These are phyloP conservation scores for Kurtzmaniella fragi DNA, from an alignment of 805 yeast genomes.

Conservation along the genomic window DNA sequence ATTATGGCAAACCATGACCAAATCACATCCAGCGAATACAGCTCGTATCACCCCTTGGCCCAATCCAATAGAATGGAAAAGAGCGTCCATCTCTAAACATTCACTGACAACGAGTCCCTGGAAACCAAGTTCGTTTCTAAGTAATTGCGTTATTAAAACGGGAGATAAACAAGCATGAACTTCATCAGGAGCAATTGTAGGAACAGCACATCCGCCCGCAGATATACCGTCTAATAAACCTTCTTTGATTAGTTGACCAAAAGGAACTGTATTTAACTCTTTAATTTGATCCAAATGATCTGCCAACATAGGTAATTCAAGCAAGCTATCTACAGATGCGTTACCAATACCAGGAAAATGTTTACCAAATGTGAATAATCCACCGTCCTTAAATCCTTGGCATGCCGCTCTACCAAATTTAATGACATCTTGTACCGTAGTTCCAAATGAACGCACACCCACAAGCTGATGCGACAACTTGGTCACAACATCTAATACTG, in stretches of 20 bases:
- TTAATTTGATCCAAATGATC: slow-evolving; percentile 51
- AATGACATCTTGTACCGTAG: slow-evolving; percentile 54
- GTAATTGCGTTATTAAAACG: slow-evolving; percentile 42
- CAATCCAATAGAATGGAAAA: slow-evolving; percentile 57
- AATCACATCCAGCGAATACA: slow-evolving; percentile 60
- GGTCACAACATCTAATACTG: slow-evolving; percentile 57
- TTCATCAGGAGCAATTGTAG: slow-evolving; percentile 55
- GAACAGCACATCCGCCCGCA: slow-evolving; percentile 64
- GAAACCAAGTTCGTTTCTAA: slow-evolving; percentile 47
- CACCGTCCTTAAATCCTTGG: slow-evolving; percentile 49
- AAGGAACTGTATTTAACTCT: slow-evolving; percentile 47
- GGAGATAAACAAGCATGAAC: slow-evolving; percentile 61
- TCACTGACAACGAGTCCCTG: slow-evolving; percentile 56
- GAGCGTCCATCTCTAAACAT: slow-evolving; percentile 59
- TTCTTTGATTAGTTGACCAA: slow-evolving; percentile 40
- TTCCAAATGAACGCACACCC: slow-evolving; percentile 59
- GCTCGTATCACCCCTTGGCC: slow-evolving; percentile 65
- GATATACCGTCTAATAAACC: slow-evolving; percentile 48
- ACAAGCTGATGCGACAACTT: slow-evolving; percentile 51
- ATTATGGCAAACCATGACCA: slow-evolving; percentile 59
- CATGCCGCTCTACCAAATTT: slow-evolving; percentile 50
- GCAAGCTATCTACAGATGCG: slow-evolving; percentile 51
- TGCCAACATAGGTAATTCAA: slow-evolving; percentile 55
- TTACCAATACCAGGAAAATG: slow-evolving; percentile 67
- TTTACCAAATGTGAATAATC: slow-evolving; percentile 51